Evolutionary conservation across 2,329 filamentous ascomycete species (phyloP).

Genomic region (Thielaviopsis punctulata): DNA sequence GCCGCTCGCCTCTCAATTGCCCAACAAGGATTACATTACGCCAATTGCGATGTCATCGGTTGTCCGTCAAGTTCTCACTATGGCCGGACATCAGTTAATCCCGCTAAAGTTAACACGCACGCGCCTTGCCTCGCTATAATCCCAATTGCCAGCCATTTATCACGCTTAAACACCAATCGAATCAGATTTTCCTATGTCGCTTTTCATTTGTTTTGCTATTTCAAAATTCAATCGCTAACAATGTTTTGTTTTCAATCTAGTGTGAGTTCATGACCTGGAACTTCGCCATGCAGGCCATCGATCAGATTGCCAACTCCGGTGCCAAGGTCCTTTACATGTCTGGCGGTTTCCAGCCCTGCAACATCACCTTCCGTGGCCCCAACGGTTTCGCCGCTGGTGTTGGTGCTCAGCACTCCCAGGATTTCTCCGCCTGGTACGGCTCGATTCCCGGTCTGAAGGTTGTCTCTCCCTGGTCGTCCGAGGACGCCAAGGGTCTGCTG

Average conservation of each 20-base stretch:
- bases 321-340: constrained; percentile 99
- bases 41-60: not conserved
- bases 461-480: constrained; percentile 84
- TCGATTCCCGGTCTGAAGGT: constrained; percentile 97
- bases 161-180: too few species aligned
- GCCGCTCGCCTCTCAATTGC: not conserved
- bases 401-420: constrained; percentile 94
- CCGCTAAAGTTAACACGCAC: not conserved
- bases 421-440: constrained; percentile 97
- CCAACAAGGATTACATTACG: not conserved
- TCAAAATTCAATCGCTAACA: constrained; percentile 3
- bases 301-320: constrained; percentile 97
- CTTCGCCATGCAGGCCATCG: constrained; percentile 99
- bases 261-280: constrained; percentile 99
- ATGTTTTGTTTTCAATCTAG: constrained; percentile 24
- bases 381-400: constrained; percentile 97
- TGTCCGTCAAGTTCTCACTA: not conserved
- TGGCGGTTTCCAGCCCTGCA: constrained; percentile 96
- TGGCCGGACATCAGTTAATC: not conserved
- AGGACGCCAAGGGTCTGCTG: constrained; percentile 94
- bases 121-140: not conserved
- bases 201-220: not conserved
- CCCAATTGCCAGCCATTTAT: not conserved
- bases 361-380: constrained; percentile 97
- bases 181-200: too few species aligned